A percentile compares a stretch with the other conserved stretches of the same genome.
These are phyloP conservation scores for Priceomyces castillae DNA, from an alignment of 805 yeast species.

Conservation along the genomic window DNA sequence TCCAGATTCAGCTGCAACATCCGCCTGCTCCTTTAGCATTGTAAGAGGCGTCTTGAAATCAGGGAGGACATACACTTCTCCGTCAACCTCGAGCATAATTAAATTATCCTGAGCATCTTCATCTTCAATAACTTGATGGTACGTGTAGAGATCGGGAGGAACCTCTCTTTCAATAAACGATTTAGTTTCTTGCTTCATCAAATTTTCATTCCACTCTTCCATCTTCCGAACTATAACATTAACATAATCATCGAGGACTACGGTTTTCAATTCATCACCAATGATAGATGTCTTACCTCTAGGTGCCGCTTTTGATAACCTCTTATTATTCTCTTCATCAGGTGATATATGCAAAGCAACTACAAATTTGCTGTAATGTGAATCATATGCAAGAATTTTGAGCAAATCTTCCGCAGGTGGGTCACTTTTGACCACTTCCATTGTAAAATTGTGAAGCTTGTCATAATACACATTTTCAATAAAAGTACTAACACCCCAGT, in stretches of 20 bases:
- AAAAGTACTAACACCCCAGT: conserved; percentile 69
- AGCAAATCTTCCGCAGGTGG: conserved; percentile 79
- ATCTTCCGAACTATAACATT: conserved; percentile 68
- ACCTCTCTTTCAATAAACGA: conserved; percentile 61
- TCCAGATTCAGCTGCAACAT: conserved; percentile 80
- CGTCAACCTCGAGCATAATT: conserved; percentile 32
- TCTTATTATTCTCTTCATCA: conserved; percentile 13
- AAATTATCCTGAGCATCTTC: conserved; percentile 35
- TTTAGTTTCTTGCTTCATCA: conserved; percentile 62
- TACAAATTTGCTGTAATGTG: conserved; percentile 50
- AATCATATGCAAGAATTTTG: conserved; percentile 73
- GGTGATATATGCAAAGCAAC: conserved; percentile 21
- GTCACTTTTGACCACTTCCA: conserved; percentile 60
- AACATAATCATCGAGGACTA: conserved; percentile 74
- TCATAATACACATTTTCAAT: conserved; percentile 66
- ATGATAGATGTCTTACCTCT: conserved; percentile 54
- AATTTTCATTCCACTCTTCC: conserved; percentile 78
- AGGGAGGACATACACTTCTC: conserved; percentile 59
- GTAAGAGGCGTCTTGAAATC: conserved; percentile 77
- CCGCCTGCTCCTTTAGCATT: conserved; percentile 86
- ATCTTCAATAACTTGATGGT: conserved; percentile 43
- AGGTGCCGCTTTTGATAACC: conserved; percentile 16
- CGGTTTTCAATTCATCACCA: conserved; percentile 70
- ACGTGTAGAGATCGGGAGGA: conserved; percentile 74
- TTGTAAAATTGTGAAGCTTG: conserved; percentile 61